Evolutionary conservation across 2,329 filamentous ascomycete species (phyloP).

Genomic region (Falciphora oryzae): DNA sequence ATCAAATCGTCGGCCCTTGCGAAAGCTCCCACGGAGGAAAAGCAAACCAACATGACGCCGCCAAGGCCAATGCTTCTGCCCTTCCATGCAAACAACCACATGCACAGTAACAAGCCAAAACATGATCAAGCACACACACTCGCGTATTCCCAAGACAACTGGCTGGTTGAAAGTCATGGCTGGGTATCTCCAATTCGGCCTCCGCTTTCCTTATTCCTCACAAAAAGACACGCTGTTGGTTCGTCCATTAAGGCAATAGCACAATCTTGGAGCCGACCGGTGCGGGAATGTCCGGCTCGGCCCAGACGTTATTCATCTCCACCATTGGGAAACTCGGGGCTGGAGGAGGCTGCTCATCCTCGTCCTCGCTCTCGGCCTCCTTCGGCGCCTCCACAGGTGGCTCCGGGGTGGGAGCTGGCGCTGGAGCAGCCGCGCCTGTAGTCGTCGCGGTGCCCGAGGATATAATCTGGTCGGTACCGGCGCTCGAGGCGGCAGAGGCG

Average conservation of each 20-base stretch:
- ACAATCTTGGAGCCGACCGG: conserved; percentile 13
- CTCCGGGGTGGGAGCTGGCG: neutral
- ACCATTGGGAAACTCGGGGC: neutral
- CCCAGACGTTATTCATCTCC: conserved; percentile 11
- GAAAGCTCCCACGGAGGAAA: neutral
- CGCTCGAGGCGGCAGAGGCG: neutral
- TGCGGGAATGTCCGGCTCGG: conserved; percentile 3
- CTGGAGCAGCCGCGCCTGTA: neutral
- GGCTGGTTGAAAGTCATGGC: no score
- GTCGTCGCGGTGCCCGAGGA: neutral
- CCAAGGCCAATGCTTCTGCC: neutral
- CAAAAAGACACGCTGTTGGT: neutral
- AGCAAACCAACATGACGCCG: neutral
- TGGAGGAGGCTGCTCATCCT: conserved; percentile 1
- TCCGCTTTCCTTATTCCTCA: neutral
- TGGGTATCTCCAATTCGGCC: neutral
- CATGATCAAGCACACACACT: neutral
- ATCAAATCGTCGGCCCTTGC: neutral
- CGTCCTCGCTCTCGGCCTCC: conserved; percentile 6
- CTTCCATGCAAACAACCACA: neutral
- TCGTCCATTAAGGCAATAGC: conserved; percentile 11
- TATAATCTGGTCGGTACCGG: neutral
- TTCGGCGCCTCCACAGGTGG: neutral
- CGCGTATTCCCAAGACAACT: neutral
- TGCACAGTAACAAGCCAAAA: neutral